Evolutionary conservation across 257 asterid genomes (phyloP), one percentile per base, ranked within the genome.

Genomic region (Plantago major): DNA sequence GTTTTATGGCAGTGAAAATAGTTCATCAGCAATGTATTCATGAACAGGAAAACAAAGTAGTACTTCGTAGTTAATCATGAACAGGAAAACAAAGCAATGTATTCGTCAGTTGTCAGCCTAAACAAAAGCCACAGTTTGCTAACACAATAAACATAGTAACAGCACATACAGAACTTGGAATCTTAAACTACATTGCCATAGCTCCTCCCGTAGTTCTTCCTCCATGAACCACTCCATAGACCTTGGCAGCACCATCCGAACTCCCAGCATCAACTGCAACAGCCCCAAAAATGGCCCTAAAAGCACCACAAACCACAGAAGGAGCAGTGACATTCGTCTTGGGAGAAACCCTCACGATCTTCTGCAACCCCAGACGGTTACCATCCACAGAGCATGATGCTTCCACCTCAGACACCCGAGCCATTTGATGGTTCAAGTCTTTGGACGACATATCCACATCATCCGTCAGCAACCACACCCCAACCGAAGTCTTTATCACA

Each of bases 251-350:
- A 65, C 60, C 69, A 55, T 83, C 92, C 13, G 74, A 66, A 64
- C 84, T 83, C 67, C 65, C 73, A 33, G 83, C 67, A 70, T 88
- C 96, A 64, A 83, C 55, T 0, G 92, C 87, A 51, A 88, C 66
- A 2, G 95, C 95, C 65, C 95, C 96, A 54, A 85, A 81, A 46
- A 83, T 69, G 44, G 94, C 89, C 62, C 95, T 84, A 52, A 77
- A 81, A 19, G 96, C 94, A 16, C 92, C 95, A 61, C 96, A 88
- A 18, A 88, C 82, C 57, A 88, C 95, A 4, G 83, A 44, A 11
- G 95, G 83, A 30, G 88, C 33, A 0, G 95, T 70, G 15, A 72
- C 75, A 67, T 81, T 69, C n/a, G 89, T 81, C 63, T 79, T 83
- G 42, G 22, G 65, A 0, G 96, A 79, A n/a, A 78, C 91, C 69